A percentile compares a stretch with the other conserved stretches of the same genome.
phyloP scores from a whole-genome alignment of 805 yeast species.

The Tanozyma kutaoensis region DNA sequence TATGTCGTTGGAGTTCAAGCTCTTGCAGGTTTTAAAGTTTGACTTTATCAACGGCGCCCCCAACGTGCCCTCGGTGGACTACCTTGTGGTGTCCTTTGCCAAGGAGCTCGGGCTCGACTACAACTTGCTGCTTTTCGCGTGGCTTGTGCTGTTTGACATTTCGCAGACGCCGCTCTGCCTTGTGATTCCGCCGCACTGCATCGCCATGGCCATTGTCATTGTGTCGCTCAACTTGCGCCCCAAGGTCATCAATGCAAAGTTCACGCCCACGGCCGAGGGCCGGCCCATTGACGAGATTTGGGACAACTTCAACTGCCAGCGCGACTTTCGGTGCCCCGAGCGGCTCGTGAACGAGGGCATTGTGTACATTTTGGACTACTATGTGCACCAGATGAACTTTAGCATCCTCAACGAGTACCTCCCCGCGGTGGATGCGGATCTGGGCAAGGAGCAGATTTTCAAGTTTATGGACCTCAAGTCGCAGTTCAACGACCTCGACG shows the following conservation, averaged over 20 bases:
- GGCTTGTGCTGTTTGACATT: constrained; percentile 69
- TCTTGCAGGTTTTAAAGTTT: constrained; percentile 66
- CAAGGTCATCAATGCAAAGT: constrained; percentile 11
- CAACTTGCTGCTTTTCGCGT: constrained; percentile 40
- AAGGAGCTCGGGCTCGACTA: constrained; percentile 34
- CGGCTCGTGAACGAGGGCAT: constrained; percentile 36
- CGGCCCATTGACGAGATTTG: constrained; percentile 10
- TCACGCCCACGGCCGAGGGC: constrained; percentile 6
- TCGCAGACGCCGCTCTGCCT: constrained; percentile 57
- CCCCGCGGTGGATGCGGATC: constrained; percentile 18
- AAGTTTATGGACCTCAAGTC: constrained; percentile 31
- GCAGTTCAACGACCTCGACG: constrained; percentile 24
- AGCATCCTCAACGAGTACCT: constrained; percentile 34
- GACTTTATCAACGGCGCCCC: constrained; percentile 58
- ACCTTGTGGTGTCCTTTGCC: constrained; percentile 46
- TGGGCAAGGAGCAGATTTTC: constrained; percentile 35
- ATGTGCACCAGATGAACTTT: constrained; percentile 40
- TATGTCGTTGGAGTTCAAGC: constrained; percentile 50
- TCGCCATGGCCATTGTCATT: constrained; percentile 56
- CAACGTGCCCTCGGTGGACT: constrained; percentile 36
- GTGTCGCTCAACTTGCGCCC: constrained; percentile 41
- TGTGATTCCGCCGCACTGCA: constrained; percentile 61
- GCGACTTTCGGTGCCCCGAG: constrained; percentile 28
- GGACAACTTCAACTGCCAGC: constrained; percentile 19
- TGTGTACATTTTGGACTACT: constrained; percentile 45